Evolutionary conservation across 768 basidiomycete genomes (phyloP).

Genomic region (Lentinula aciculospora): DNA sequence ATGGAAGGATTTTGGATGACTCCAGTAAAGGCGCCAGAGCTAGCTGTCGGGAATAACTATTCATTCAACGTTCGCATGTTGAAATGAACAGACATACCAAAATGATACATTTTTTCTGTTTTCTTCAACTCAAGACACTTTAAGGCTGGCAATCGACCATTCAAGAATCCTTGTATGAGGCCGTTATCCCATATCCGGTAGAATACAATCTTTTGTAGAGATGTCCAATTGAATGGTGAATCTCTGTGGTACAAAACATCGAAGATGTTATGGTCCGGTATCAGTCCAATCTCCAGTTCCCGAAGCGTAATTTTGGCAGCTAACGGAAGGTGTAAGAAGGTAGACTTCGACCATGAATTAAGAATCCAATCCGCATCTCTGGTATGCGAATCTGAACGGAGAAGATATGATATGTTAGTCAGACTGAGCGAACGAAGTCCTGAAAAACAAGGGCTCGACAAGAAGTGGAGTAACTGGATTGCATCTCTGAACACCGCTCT

Average conservation of each 20-base stretch:
- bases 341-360: background rate
- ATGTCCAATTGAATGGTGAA: background rate
- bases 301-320: background rate
- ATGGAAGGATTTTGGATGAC: background rate
- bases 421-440: background rate
- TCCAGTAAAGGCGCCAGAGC: background rate
- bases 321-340: background rate
- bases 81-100: background rate
- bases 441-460: background rate
- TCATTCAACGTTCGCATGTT: too few species aligned
- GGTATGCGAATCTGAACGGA: background rate
- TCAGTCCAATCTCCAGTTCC: background rate
- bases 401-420: background rate
- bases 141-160: background rate
- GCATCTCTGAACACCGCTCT: background rate
- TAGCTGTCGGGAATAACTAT: background rate
- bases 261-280: background rate
- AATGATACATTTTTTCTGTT: background rate
- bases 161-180: slow-evolving; percentile 4
- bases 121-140: background rate
- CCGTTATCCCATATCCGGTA: background rate
- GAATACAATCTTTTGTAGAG: background rate
- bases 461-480: background rate
- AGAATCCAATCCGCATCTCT: background rate
- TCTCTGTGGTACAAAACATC: background rate